These are phyloP conservation scores for Trichocladium uniseriatum DNA, from an alignment of 495 filamentous ascomycete genomes.

Conservation along the genomic window DNA sequence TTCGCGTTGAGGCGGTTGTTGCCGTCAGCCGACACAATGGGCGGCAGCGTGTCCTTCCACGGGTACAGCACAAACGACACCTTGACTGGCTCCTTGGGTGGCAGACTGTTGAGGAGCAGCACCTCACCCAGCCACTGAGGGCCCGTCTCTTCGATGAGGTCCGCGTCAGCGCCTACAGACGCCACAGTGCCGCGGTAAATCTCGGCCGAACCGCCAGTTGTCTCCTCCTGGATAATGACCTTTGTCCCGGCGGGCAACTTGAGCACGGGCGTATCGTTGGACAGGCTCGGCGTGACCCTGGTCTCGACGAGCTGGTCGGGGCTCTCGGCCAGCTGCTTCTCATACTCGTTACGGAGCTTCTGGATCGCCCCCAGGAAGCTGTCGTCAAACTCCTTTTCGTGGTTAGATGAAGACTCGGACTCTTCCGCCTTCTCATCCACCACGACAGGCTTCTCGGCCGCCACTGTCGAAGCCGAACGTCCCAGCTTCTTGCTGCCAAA, in stretches of 20 bases:
- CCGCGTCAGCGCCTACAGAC: conserved; percentile 64
- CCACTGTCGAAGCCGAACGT: conserved; percentile 59
- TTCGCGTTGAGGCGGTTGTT: conserved; percentile 92
- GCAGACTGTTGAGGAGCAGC: conserved; percentile 75
- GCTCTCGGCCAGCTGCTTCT: conserved; percentile 51
- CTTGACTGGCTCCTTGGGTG: conserved; percentile 86
- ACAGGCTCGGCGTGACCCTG: conserved; percentile 64
- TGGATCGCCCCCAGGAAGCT: conserved; percentile 76
- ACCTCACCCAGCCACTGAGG: conserved; percentile 90
- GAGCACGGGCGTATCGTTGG: conserved; percentile 77
- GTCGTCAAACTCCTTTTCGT: conserved; percentile 75
- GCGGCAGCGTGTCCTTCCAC: conserved; percentile 65
- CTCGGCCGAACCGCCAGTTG: conserved; percentile 82
- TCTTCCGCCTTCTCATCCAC: conserved; percentile 64
- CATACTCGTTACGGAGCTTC: conserved; percentile 65
- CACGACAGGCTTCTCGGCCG: conserved; percentile 56
- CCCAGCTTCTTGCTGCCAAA: conserved; percentile 73
- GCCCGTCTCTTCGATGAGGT: conserved; percentile 71
- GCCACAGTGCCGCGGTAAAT: conserved; percentile 82
- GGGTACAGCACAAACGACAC: conserved; percentile 86
- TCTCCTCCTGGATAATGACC: conserved; percentile 92
- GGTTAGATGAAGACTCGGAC: conserved; percentile 57
- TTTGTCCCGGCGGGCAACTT: conserved; percentile 69
- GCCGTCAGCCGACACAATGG: conserved; percentile 55
- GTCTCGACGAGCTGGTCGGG: conserved; percentile 48